A percentile compares a stretch with the other conserved stretches of the same genome.
These are phyloP conservation scores for Dactylellina drechsleri DNA, from an alignment of 2,329 filamentous ascomycete species.

Conservation along the genomic window DNA sequence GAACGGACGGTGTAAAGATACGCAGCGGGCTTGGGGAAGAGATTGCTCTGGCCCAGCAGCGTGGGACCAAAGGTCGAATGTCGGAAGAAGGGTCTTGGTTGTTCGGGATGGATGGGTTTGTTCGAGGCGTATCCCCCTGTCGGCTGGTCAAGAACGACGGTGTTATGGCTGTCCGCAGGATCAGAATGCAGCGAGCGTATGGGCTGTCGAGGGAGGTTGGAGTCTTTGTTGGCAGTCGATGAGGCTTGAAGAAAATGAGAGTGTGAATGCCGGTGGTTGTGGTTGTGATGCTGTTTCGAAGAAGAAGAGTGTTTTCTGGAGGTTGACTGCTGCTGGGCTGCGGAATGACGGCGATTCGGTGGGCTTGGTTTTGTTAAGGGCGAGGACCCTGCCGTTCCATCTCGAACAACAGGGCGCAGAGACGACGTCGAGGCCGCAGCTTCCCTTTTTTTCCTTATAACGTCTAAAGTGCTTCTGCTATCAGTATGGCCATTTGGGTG, in stretches of 20 bases:
- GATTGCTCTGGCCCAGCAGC: slow-evolving; percentile 35
- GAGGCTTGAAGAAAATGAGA: slow-evolving; percentile 26
- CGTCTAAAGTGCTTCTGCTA: slow-evolving; percentile 8
- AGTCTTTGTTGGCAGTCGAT: slow-evolving; percentile 31
- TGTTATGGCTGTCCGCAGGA: slow-evolving; percentile 9
- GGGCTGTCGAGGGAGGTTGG: slow-evolving; percentile 29
- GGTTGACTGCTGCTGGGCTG: slow-evolving; percentile 24
- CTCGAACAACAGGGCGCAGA: slow-evolving; percentile 28
- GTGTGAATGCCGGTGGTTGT: slow-evolving; percentile 10
- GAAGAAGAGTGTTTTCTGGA: slow-evolving; percentile 11
- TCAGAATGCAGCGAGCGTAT: slow-evolving; percentile 12
- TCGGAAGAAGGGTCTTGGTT: slow-evolving; percentile 38
- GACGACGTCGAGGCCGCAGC: slow-evolving; percentile 29
- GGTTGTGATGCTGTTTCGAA: background rate
- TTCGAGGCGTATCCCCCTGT: slow-evolving; percentile 50
- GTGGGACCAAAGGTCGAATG: slow-evolving; percentile 49
- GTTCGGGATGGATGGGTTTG: slow-evolving; percentile 46
- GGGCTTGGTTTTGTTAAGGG: slow-evolving; percentile 21
- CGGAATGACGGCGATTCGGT: slow-evolving; percentile 40
- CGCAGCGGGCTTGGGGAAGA: slow-evolving; percentile 53
- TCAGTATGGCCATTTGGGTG: slow-evolving; percentile 1
- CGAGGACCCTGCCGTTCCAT: slow-evolving; percentile 45
- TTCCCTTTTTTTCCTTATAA: slow-evolving; percentile 20
- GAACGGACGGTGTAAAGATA: slow-evolving; percentile 49
- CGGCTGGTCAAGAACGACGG: slow-evolving; percentile 40